These are phyloP conservation scores for Ophiostoma triangulosporum DNA, from an alignment of 2,329 filamentous ascomycete species.

Conservation along the genomic window DNA sequence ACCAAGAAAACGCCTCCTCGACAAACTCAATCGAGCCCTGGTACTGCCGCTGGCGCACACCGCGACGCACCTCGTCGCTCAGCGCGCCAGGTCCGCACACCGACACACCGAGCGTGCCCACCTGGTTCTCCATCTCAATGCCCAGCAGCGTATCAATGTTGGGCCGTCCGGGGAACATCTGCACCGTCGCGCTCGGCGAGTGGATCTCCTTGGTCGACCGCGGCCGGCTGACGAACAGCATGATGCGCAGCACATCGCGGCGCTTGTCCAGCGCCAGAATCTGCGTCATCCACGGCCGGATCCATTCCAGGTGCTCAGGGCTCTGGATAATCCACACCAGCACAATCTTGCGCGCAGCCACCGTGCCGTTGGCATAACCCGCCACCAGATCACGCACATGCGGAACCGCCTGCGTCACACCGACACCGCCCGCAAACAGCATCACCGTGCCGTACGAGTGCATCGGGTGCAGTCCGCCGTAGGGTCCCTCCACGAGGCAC, in stretches of 20 bases:
- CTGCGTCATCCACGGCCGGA: conserved; percentile 70
- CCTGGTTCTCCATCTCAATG: conserved; percentile 59
- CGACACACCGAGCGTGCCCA: conserved; percentile 59
- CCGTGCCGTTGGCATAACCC: conserved; percentile 54
- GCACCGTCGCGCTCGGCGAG: conserved; percentile 61
- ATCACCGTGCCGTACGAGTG: conserved; percentile 66
- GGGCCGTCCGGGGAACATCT: conserved; percentile 72
- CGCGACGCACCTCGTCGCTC: conserved; percentile 59
- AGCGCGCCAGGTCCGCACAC: conserved; percentile 64
- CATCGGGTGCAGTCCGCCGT: conserved; percentile 57
- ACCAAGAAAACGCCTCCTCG: conserved; percentile 62
- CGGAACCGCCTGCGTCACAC: conserved; percentile 67
- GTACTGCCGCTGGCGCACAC: conserved; percentile 51
- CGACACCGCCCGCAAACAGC: conserved; percentile 68
- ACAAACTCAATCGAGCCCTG: conserved; percentile 60
- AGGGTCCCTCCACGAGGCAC: conserved; percentile 63
- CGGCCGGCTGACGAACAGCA: conserved; percentile 65
- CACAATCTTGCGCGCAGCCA: conserved; percentile 56
- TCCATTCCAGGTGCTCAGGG: conserved; percentile 72
- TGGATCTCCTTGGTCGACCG: conserved; percentile 69
- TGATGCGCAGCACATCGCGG: conserved; percentile 59
- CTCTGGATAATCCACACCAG: conserved; percentile 70
- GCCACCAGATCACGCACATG: conserved; percentile 60
- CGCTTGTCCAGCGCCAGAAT: conserved; percentile 63
- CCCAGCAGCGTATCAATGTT: conserved; percentile 60